Evolutionary conservation across 805 yeast species (phyloP).

Genomic region (Ogataea kodamae): DNA sequence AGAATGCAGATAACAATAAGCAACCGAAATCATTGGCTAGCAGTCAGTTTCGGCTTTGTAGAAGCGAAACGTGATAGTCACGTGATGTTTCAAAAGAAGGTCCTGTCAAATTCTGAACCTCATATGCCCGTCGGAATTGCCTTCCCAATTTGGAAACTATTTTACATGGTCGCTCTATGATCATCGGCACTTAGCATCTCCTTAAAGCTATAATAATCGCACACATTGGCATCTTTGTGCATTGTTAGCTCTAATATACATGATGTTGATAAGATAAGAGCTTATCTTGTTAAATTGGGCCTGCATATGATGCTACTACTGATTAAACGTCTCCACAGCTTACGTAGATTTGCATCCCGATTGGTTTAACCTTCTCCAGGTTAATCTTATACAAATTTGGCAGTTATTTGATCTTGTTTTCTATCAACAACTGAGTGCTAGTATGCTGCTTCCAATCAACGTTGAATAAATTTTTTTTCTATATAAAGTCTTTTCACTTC

Average conservation of each 20-base stretch:
- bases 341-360: background rate
- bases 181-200: background rate
- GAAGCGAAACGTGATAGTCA: too few relatives aligned
- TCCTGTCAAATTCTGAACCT: too few relatives aligned
- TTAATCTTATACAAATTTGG: conserved; percentile 9
- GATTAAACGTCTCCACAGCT: background rate
- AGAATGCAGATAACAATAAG: too few relatives aligned
- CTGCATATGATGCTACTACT: too few relatives aligned
- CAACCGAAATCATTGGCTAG: too few relatives aligned
- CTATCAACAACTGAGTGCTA: too few relatives aligned
- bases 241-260: background rate
- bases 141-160: conserved; percentile 5
- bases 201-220: conserved; percentile 7
- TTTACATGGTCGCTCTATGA: conserved; percentile 6
- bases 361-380: conserved; percentile 1
- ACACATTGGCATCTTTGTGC: conserved; percentile 1
- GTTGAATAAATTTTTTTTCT: too few relatives aligned
- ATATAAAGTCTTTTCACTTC: conserved; percentile 1
- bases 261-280: conserved; percentile 11
- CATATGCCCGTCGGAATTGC: conserved; percentile 1
- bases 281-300: too few relatives aligned
- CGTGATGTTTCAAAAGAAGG: too few relatives aligned
- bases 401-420: conserved; percentile 1
- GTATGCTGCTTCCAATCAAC: too few relatives aligned
- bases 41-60: too few relatives aligned